Evolutionary conservation across 495 filamentous ascomycete genomes (phyloP).

Genomic region (Aspergillus ostianus): DNA sequence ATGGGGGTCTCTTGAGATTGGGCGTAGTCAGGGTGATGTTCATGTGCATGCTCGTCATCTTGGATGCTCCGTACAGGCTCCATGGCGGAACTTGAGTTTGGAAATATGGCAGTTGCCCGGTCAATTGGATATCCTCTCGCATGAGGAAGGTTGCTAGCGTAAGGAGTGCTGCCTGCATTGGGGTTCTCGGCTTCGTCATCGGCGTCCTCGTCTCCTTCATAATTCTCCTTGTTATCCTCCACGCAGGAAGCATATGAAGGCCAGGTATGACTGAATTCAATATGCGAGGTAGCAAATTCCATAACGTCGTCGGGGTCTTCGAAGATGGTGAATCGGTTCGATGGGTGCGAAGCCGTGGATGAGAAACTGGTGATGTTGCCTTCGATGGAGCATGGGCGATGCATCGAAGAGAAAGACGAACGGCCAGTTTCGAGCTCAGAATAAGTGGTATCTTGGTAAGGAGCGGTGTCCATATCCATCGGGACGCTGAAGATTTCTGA

Average conservation of each 20-base stretch:
- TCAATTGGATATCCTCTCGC: too few relatives aligned
- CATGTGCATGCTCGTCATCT: background rate
- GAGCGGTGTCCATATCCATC: background rate
- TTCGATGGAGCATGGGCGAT: background rate
- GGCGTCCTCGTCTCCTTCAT: background rate
- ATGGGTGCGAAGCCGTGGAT: background rate
- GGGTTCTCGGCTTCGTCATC: background rate
- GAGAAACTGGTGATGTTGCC: background rate
- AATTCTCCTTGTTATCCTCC: constrained; percentile 22
- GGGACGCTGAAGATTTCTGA: background rate
- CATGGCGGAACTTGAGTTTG: background rate
- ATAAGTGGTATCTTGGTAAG: too few relatives aligned
- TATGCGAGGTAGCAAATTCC: constrained; percentile 7
- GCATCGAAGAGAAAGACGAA: background rate
- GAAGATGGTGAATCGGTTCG: constrained; percentile 18
- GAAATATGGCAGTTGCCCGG: too few relatives aligned
- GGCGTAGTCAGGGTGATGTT: background rate
- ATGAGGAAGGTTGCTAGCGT: too few relatives aligned
- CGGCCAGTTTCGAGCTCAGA: background rate
- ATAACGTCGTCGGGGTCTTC: constrained; percentile 19
- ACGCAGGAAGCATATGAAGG: background rate
- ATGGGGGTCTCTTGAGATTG: background rate
- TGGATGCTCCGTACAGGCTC: background rate
- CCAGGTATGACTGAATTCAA: constrained; percentile 19
- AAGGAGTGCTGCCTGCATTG: too few relatives aligned